Percentiles rank a stretch among this genome's conserved stretches.
Evolutionary conservation across 148 eudicot genomes (phyloP).

Genomic region (Rhododendron griersonianum): DNA sequence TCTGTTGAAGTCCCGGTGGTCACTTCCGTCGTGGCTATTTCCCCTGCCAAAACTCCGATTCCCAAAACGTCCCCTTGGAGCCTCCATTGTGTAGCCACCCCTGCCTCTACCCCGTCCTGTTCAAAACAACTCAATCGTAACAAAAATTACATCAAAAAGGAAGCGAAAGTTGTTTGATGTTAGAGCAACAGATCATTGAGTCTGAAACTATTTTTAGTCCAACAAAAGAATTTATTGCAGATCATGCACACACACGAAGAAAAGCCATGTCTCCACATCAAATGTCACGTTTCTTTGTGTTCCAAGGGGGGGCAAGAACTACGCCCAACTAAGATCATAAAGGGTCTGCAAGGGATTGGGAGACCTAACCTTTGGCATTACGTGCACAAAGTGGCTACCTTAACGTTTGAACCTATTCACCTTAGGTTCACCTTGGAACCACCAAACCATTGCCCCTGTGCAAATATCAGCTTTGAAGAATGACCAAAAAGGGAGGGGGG

Average conservation of each 20-base stretch:
- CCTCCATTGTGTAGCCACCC: conserved; percentile 45
- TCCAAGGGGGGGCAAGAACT: background rate
- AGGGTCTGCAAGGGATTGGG: background rate
- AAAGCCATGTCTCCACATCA: background rate
- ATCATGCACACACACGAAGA: background rate
- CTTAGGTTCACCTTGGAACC: background rate
- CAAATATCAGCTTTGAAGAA: background rate
- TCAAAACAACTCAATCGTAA: conserved; percentile 6
- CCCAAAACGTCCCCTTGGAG: conserved; percentile 59
- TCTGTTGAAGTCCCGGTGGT: conserved; percentile 51
- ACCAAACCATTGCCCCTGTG: background rate
- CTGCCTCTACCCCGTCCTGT: conserved; percentile 84
- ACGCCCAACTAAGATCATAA: background rate
- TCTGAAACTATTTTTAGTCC: background rate
- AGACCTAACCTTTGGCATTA: background rate
- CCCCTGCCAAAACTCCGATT: conserved; percentile 49
- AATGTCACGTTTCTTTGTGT: background rate
- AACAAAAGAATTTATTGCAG: background rate
- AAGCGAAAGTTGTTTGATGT: background rate
- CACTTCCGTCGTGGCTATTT: conserved; percentile 39
- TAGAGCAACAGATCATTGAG: background rate
- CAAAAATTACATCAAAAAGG: background rate
- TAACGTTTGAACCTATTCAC: background rate
- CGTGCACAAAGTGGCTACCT: background rate
- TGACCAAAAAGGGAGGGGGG: background rate